Conservation (phyloP, 306 rosid species). For the Ceratonia siliqua region DNA sequence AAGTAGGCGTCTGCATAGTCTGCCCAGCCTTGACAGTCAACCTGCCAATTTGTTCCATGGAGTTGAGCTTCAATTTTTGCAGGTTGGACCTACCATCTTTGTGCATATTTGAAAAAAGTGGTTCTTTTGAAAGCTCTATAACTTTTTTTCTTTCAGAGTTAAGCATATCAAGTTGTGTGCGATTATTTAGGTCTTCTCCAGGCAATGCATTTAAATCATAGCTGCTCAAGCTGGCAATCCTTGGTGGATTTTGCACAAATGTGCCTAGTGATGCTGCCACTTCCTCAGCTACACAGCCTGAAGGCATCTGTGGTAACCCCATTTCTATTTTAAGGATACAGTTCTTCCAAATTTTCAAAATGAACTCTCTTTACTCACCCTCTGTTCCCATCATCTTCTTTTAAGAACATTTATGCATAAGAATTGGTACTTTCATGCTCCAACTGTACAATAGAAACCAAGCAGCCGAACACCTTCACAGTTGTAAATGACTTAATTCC, state of each 20-base stretch:
- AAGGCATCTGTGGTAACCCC: conserved; percentile 72
- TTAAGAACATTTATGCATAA: conserved; percentile 18
- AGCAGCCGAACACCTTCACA: conserved; percentile 14
- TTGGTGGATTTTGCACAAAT: conserved; percentile 50
- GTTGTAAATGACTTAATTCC: conserved; percentile 13
- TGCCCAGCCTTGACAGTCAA: conserved; percentile 43
- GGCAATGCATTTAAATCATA: conserved; percentile 57
- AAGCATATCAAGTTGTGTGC: conserved; percentile 44
- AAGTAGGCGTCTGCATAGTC: conserved; percentile 46
- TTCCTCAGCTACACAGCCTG: conserved; percentile 62
- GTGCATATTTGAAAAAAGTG: conserved; percentile 32
- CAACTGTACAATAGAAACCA: conserved; percentile 17
- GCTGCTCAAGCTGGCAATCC: conserved; percentile 46
- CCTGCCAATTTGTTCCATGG: conserved; percentile 44
- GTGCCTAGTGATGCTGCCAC: conserved; percentile 54
- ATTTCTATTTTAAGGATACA: conserved; percentile 35
- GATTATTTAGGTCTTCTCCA: conserved; percentile 46
- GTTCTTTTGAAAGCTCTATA: conserved; percentile 47
- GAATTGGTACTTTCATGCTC: conserved; percentile 27
- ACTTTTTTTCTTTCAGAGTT: conserved; percentile 42
- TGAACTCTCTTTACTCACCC: neutral
- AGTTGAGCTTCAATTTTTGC: conserved; percentile 46
- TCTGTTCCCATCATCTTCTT: neutral
- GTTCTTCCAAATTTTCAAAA: conserved; percentile 33
- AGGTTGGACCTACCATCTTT: conserved; percentile 44